Percentiles rank a stretch among this genome's conserved stretches.
phyloP scores from a whole-genome alignment of 768 basidiomycete species.

The Tulasnella sp. region DNA sequence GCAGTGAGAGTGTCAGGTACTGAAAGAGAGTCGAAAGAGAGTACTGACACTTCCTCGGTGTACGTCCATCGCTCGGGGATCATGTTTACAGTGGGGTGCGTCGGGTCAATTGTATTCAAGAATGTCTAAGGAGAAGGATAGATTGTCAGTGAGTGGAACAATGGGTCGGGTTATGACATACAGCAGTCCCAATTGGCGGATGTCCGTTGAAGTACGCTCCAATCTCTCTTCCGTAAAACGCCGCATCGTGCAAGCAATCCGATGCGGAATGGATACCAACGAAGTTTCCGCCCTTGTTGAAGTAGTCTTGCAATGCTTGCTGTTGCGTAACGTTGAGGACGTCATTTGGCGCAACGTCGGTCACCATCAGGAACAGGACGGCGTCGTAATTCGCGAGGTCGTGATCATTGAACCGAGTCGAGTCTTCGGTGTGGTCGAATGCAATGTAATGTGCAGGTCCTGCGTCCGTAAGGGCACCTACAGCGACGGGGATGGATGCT shows the following conservation, averaged over 20 bases:
- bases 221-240: constrained; percentile 45
- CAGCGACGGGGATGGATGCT: constrained; percentile 58
- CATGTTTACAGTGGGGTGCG: constrained; percentile 26
- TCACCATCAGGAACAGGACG: constrained; percentile 54
- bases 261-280: constrained; percentile 56
- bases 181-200: constrained; percentile 50
- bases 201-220: constrained; percentile 65
- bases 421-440: constrained; percentile 58
- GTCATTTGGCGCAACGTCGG: constrained; percentile 28
- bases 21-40: neutral
- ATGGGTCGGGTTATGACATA: constrained; percentile 25
- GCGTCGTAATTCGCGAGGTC: constrained; percentile 48
- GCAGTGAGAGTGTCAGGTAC: neutral
- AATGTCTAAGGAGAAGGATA: neutral
- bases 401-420: constrained; percentile 40
- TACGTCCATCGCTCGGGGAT: constrained; percentile 28
- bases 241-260: constrained; percentile 45
- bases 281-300: constrained; percentile 58
- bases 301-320: constrained; percentile 48
- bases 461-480: constrained; percentile 39
- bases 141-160: neutral
- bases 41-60: constrained; percentile 25
- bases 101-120: constrained; percentile 18
- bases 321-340: constrained; percentile 51
- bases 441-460: constrained; percentile 33